Conservation (phyloP, 768 basidiomycete species). For the Russula lepida region DNA sequence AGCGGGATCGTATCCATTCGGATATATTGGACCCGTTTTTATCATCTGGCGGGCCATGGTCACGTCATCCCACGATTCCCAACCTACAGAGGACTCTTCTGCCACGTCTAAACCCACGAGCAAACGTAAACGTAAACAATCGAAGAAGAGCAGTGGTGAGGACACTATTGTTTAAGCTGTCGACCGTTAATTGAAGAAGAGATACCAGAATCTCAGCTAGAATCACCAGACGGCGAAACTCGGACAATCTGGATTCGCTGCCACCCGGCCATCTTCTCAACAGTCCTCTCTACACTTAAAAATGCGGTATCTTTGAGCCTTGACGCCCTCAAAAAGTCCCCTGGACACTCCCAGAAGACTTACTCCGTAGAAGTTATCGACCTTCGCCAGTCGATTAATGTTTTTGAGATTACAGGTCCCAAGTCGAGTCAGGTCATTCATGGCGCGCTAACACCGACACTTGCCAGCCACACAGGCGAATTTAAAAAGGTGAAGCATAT, state of each 20-base stretch:
- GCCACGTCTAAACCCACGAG: slow-evolving; percentile 14
- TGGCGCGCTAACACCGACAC: slow-evolving; percentile 28
- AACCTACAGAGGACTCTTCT: background rate
- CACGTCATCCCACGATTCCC: background rate
- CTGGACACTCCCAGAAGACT: slow-evolving; percentile 23
- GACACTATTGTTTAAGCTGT: background rate
- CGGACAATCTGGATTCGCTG: slow-evolving; percentile 66
- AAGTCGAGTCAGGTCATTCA: slow-evolving; percentile 60
- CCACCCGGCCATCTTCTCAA: slow-evolving; percentile 66
- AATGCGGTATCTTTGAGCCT: slow-evolving; percentile 43
- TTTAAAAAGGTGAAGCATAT: slow-evolving; percentile 45
- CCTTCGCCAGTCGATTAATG: slow-evolving; percentile 59
- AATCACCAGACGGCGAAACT: slow-evolving; percentile 3
- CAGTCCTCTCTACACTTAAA: slow-evolving; percentile 45
- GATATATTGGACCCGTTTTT: slow-evolving; percentile 59
- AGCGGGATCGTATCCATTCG: slow-evolving; percentile 53
- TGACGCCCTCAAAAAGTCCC: slow-evolving; percentile 26
- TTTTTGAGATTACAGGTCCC: slow-evolving; percentile 88
- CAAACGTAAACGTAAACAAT: slow-evolving; percentile 28
- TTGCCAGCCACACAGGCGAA: slow-evolving; percentile 39
- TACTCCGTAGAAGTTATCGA: slow-evolving; percentile 59
- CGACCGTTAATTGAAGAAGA: slow-evolving; percentile 3
- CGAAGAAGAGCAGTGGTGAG: slow-evolving; percentile 6
- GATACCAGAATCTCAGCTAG: slow-evolving; percentile 26
- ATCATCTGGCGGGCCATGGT: slow-evolving; percentile 60